Conservation (phyloP, 2,329 filamentous ascomycete species). For the Alternaria sp. region DNA sequence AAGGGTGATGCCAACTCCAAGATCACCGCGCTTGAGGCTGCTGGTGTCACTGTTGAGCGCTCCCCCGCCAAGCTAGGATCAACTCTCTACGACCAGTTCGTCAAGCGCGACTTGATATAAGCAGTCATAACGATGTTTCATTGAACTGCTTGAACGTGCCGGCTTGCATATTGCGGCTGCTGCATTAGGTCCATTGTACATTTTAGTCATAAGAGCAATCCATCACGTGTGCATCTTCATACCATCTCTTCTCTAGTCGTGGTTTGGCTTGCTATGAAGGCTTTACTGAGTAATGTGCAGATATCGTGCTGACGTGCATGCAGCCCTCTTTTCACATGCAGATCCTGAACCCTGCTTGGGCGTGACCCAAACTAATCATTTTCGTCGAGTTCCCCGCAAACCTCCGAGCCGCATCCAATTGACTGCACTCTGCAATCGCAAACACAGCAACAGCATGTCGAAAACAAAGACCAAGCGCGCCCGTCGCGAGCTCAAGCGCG, state of each 20-base stretch:
- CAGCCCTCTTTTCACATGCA: conserved; percentile 14
- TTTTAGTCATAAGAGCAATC: conserved; percentile 45
- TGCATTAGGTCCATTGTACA: conserved; percentile 40
- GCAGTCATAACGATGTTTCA: conserved; percentile 10
- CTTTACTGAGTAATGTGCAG: background rate
- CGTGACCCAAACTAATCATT: conserved; percentile 32
- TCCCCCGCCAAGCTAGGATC: conserved; percentile 82
- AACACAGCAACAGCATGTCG: conserved; percentile 30
- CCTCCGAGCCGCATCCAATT: conserved; percentile 11
- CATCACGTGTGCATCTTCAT: conserved; percentile 8
- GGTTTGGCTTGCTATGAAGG: background rate
- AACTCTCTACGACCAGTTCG: conserved; percentile 92
- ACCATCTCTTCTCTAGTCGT: background rate
- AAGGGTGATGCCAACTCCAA: conserved; percentile 99
- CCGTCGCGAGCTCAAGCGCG: conserved; percentile 43
- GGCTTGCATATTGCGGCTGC: conserved; percentile 26
- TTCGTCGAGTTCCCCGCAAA: conserved; percentile 32
- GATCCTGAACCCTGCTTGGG: conserved; percentile 1
- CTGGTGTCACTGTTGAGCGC: conserved; percentile 95
- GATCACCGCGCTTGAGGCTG: conserved; percentile 90
- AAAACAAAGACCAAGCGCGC: conserved; percentile 44
- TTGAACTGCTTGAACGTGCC: conserved; percentile 25
- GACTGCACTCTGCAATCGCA: conserved; percentile 1
- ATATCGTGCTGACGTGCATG: background rate
- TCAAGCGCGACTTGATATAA: conserved; percentile 94